phyloP scores from a whole-genome alignment of 441 rosid species.

The Erodium moschatum region DNA sequence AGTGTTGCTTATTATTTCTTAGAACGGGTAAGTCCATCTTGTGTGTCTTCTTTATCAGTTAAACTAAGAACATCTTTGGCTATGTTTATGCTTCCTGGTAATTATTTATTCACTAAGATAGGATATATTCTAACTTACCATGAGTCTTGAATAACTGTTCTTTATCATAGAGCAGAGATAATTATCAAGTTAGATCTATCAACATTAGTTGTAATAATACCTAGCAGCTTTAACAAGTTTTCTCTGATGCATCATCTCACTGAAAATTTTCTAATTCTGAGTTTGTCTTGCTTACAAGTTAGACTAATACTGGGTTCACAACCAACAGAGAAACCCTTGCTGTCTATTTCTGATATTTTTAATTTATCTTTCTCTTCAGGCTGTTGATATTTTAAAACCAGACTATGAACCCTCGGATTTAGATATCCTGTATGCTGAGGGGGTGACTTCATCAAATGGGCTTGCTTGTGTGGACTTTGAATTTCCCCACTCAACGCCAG shows the following conservation, averaged over 20 bases:
- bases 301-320: neutral
- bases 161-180: neutral
- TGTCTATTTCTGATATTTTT: conserved; percentile 8
- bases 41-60: conserved; percentile 11
- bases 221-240: neutral
- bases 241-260: neutral
- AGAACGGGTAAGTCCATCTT: conserved; percentile 61
- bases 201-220: neutral
- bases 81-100: neutral
- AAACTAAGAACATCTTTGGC: neutral
- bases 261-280: neutral
- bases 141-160: no score
- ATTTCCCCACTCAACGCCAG: conserved; percentile 54
- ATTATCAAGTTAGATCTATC: neutral
- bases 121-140: no score
- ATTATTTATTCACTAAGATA: neutral
- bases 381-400: conserved; percentile 55
- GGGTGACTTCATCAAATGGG: conserved; percentile 93
- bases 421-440: conserved; percentile 90
- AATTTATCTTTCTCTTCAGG: conserved; percentile 35
- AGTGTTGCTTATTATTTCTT: conserved; percentile 89
- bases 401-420: conserved; percentile 89
- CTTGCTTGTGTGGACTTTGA: conserved; percentile 83
- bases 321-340: neutral
- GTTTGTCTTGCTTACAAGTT: neutral